Evolutionary conservation across 352 stramenopile genomes (phyloP).

Genomic region (Phytophthora meadii): DNA sequence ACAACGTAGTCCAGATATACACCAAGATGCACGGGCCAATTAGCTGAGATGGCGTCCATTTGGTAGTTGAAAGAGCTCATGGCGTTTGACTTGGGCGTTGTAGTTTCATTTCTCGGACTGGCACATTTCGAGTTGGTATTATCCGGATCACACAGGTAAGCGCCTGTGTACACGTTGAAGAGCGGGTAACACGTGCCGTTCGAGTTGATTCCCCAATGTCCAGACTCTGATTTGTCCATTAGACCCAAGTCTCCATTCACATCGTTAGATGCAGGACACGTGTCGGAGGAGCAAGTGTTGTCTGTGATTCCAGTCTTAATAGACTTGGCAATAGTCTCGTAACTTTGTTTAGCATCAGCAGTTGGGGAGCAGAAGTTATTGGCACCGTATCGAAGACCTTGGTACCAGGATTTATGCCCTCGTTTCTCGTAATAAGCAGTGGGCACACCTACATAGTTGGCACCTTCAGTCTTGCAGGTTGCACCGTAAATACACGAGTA

Average conservation of each 20-base stretch:
- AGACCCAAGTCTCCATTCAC: slow-evolving; percentile 36
- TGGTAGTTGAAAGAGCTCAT: slow-evolving; percentile 51
- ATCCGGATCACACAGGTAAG: slow-evolving; percentile 58
- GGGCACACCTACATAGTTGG: slow-evolving; percentile 45
- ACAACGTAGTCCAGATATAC: slow-evolving; percentile 68
- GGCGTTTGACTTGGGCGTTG: slow-evolving; percentile 43
- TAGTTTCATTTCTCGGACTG: slow-evolving; percentile 28
- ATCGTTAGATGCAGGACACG: slow-evolving; percentile 44
- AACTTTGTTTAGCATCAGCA: slow-evolving; percentile 22
- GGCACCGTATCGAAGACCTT: slow-evolving; percentile 55
- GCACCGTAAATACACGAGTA: slow-evolving; percentile 49
- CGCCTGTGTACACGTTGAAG: slow-evolving; percentile 63
- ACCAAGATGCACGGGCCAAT: slow-evolving; percentile 70
- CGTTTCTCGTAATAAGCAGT: slow-evolving; percentile 45
- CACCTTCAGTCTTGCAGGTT: slow-evolving; percentile 51
- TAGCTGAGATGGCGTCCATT: slow-evolving; percentile 58
- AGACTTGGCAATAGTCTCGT: slow-evolving; percentile 18
- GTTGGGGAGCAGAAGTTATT: slow-evolving; percentile 51
- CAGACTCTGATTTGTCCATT: slow-evolving; percentile 22
- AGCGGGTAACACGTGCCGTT: slow-evolving; percentile 70
- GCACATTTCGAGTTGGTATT: slow-evolving; percentile 43
- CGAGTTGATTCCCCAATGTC: slow-evolving; percentile 68
- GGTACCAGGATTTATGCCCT: slow-evolving; percentile 64
- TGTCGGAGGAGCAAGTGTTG: slow-evolving; percentile 34
- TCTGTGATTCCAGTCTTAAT: slow-evolving; percentile 32